Percentiles rank a stretch among this genome's conserved stretches.
Evolutionary conservation across 2,329 filamentous ascomycete species (phyloP).

Genomic region (Talaromyces piceae): DNA sequence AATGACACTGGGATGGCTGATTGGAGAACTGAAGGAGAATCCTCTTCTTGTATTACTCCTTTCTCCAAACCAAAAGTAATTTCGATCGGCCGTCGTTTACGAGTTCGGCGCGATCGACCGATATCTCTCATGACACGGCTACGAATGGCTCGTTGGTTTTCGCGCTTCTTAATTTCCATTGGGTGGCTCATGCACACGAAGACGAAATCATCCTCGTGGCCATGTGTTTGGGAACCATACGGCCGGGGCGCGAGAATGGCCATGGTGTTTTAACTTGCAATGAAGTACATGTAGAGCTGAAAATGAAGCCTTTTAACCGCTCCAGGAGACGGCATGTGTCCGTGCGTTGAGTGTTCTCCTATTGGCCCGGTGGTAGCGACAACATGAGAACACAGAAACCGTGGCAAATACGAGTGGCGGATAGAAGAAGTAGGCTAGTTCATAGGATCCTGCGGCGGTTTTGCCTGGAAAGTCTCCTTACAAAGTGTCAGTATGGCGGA

Average conservation of each 20-base stretch:
- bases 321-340: not conserved
- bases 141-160: slow-evolving; percentile 11
- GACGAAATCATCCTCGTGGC: not conserved
- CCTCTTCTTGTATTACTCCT: not conserved
- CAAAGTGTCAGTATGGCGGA: no score
- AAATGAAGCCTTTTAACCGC: not conserved
- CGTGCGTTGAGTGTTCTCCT: not conserved
- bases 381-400: not conserved
- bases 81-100: not conserved
- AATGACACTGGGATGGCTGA: not conserved
- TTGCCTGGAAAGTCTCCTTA: no score
- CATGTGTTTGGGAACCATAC: not conserved
- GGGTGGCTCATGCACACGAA: slow-evolving; percentile 12
- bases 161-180: slow-evolving; percentile 7
- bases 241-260: not conserved
- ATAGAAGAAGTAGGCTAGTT: no score
- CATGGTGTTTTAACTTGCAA: not conserved
- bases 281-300: no score
- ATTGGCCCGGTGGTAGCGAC: not conserved
- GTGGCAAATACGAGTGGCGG: no score
- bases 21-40: no score
- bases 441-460: no score
- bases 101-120: slow-evolving; percentile 9
- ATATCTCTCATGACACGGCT: slow-evolving; percentile 13
- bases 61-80: slow-evolving; percentile 10